Evolutionary conservation across 306 rosid genomes (phyloP), one percentile per base, ranked within the genome.

Genomic region (Cucumis hystrix): DNA sequence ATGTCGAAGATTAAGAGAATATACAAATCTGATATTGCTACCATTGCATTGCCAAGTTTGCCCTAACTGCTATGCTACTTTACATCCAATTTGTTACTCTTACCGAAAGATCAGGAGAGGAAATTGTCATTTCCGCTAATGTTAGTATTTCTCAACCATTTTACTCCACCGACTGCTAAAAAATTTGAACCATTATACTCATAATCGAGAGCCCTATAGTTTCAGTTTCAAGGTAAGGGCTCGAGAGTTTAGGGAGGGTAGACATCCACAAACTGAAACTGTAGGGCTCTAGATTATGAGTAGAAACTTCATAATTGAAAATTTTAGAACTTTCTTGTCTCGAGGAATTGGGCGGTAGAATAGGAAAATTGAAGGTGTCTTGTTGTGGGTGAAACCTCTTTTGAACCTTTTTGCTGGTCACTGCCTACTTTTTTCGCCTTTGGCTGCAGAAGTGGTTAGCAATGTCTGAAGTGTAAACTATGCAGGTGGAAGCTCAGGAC

Each of bases 401-500:
- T 51, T 16, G n/a, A 52, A 52, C 57, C 3, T 15, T 52, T 52
- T 52, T 16, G 3, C 56, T 52, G 20, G 20, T 52, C 57, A 14
- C 20, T 52, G 6, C 8, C 6, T 52, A 15, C 57, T 52, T 52
- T 52, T 47, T 52, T 15, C n/a, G 57, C 20, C 57, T 16, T 0
- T 16, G 20, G n/a, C 57, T 16, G 57, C 57, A 1, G 20, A 7
- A 16, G 57, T 52, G 20, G 57, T 52, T 23, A 52, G 2, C n/a
- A 1, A 52, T 52, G 6, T 67, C 54, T 43, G 7, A 13, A 70
- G 40, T 43, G 8, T 23, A 4, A 25, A 72, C 41, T 51, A 17
- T 54, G 63, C 56, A 78, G 80, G 80, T 62, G 33, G 80, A 78
- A 54, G 76, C 39, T 25, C 79, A 58, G 55, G 79, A 75, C 66